Evolutionary conservation across 495 filamentous ascomycete genomes (phyloP), one percentile per base, ranked within the genome.

Genomic region (Saxophila tyrrhenica): DNA sequence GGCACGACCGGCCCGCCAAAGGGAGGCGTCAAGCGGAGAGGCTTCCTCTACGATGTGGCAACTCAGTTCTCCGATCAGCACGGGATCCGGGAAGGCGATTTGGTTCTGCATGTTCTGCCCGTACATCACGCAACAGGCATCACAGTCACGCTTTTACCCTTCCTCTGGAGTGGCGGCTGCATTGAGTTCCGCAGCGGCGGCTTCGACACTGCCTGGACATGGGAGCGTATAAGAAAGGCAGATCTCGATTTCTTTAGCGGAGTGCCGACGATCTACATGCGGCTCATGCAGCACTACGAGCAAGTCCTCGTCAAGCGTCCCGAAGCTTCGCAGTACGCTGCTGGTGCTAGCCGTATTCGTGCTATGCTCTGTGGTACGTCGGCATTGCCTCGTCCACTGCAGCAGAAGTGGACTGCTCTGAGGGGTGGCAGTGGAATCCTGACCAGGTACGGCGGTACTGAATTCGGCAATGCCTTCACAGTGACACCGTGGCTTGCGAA

Each of bases 261-360:
- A 8, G 73, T 76, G 0, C 73, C 73, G 1, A 76, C 73, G 0
- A 74, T 76, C 3, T 76, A 74, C 47, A 74, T 72, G 65, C 69
- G 73, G 0, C 65, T 76, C 67, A 67, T 69, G 65, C 56, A 67
- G 11, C 67, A 74, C 50, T 76, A 68, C 54, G 68, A 75, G 55
- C 64, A 61, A 3, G 55, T 56, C 0, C 52, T 57, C 8, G 38
- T 29, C 1, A 59, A 57, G 39, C 52, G 46, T 3, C 32, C 59
- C 1, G 43, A 50, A 48, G 62, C 57, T 49, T 61, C 25, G 46
- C 59, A 46, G 54, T 75, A 75, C 56, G 55, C 68, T 13, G 54
- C 56, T 15, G 73, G 70, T 0, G 69, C 70, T 2, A 57, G 63
- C 19, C 58, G 56, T 19, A 65, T 76, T 24, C 65, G 71, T 0